Evolutionary conservation across 805 yeast species (phyloP), one percentile per base, ranked within the genome.

Genomic region (Cyberlindnera mississippiensis): DNA sequence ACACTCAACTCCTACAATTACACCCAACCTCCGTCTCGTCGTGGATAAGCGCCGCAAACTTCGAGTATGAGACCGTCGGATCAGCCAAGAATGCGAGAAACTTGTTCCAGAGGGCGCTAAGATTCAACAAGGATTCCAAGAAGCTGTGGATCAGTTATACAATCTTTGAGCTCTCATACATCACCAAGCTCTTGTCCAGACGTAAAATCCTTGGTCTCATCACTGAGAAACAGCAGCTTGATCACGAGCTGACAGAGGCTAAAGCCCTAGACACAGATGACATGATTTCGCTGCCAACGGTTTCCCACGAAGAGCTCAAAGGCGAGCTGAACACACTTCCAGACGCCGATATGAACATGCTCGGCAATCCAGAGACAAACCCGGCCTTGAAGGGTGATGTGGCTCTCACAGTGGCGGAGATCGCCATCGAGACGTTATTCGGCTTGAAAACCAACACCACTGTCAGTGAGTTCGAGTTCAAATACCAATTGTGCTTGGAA

Each of bases 21-120:
- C 98, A 93, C 60, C 98, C 99, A n/a, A 75, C 85, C 33, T 85
- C 90, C 57, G 76, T 88, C 2, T 85, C 82, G 53, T 85, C 91
- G 14, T 93, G 99, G 99, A 77, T 93, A 33, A 77, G 87, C 55
- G 97, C 96, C 18, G 96, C 97, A 24, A 86, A 86, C 59, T 88
- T 87, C 64, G 98, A 93, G 65, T 82, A 86, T 55, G 96, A 91
- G 53, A 76, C 76, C 22, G 88, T 93, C 62, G 85, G 91, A 31
- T 85, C 89, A 53, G 86, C 95, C 34, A 80, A 83, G 57, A 90
- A 95, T 35, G 90, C 97, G 17, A 76, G 99, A 62, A 78, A 79
- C 9, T 72, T 93, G 19, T 80, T 89, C 62, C 96, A 90, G 62
- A 78, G 85, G 51, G 95, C 84, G 26, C 69, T 93, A 31, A 73